Base-by-base conservation (phyloP, 2,329 filamentous ascomycete genomes). In the Diaporthe caulivora region DNA sequence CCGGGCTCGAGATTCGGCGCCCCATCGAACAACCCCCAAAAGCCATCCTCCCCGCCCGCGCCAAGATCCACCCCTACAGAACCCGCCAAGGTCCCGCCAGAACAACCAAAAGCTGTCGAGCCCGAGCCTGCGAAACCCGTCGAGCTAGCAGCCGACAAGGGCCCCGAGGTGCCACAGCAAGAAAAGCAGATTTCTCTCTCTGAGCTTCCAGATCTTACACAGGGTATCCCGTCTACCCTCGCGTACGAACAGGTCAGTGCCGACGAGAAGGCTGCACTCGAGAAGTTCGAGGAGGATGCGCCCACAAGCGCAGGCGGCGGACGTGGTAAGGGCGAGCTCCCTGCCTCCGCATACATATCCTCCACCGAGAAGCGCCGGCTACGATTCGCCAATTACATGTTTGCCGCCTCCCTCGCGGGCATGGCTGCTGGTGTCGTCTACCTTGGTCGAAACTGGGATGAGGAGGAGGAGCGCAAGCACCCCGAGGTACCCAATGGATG, bases 141-240 rank as follows among this genome's bases (percentile, higher is more conserved):
- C 69, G 64, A 64, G 7, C 49, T 54, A 64, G 54, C 65, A 71
- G 26, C 71, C 60, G 72, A 70, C 29, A 75, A 72, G 26, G 26
- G 67, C 62, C 53, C 73, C 34, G 78, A 84, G 71, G 83, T 86
- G 55, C 76, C 82, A 40, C 37, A 40, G 6, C 7, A 40, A 62
- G 83, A 86, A 68, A 83, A 85, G 68, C 78, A 84, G 73, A 85
- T 88, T 77, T 86, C 91, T 31, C 87, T 90, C 69, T 89, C 92
- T 79, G 92, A 94, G 70, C 90, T 98, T 17, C 96, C 96, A 70
- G 95, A 98, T 81, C 88, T 98, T 57, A 97, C 95, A n/a, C 92
- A 96, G 80, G 96, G 96, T 76, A 97, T 98, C 76, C 96, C 96
- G 0, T 98, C 95, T 2, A 98, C 95, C 1, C 88, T 98, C 71